These are phyloP conservation scores for Lasiodiplodia theobromae DNA, from an alignment of 2,329 filamentous ascomycete genomes.

Conservation along the genomic window DNA sequence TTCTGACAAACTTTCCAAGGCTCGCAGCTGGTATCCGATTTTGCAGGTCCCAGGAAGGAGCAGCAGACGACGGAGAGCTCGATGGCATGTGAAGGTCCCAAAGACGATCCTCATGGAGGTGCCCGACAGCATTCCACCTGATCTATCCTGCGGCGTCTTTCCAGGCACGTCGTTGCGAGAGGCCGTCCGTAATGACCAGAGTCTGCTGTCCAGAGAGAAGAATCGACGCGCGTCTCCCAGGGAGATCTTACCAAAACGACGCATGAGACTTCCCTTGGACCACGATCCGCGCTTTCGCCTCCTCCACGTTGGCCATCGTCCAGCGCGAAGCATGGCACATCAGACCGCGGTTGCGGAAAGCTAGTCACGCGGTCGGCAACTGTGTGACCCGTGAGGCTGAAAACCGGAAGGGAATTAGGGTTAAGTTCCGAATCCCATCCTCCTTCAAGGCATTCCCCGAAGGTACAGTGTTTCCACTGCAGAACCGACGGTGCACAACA, in stretches of 20 bases:
- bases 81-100: constrained; percentile 54
- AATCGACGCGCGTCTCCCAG: constrained; percentile 78
- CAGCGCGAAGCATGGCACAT: constrained; percentile 32
- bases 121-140: constrained; percentile 59
- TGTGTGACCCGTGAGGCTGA: constrained; percentile 45
- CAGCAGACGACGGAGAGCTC: constrained; percentile 10
- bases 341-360: constrained; percentile 40
- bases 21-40: constrained; percentile 42
- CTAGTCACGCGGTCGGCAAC: constrained; percentile 77
- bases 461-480: constrained; percentile 41
- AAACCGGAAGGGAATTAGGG: constrained; percentile 85
- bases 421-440: constrained; percentile 89
- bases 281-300: constrained; percentile 52
- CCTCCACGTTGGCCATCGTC: constrained; percentile 40
- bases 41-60: constrained; percentile 40
- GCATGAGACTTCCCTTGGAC: constrained; percentile 72
- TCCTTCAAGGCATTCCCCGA: constrained; percentile 48
- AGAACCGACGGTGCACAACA: constrained; percentile 44
- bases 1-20: constrained; percentile 32
- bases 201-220: constrained; percentile 73
- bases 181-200: constrained; percentile 69
- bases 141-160: constrained; percentile 53
- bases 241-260: constrained; percentile 79
- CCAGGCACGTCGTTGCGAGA: constrained; percentile 50
- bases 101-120: constrained; percentile 58